Evolutionary conservation across 306 rosid genomes (phyloP), one percentile per base, ranked within the genome.

Genomic region (Vicia faba): DNA sequence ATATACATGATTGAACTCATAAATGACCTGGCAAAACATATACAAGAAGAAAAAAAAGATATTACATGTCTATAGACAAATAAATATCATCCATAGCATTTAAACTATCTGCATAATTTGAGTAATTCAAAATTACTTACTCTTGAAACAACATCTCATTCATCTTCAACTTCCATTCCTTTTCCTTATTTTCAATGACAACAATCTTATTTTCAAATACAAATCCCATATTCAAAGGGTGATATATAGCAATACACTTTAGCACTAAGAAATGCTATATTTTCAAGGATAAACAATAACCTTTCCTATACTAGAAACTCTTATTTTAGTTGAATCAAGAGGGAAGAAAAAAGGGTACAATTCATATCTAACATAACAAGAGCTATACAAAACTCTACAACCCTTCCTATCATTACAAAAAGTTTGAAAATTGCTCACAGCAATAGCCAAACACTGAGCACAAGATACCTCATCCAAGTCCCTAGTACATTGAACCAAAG

Each of bases 281-380:
- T 61, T 23, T 23, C 2, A 80, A 9, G 79, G 80, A 41, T 72
- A 72, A 16, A 75, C 80, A 7, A 73, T 59, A 35, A 64, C 70
- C 79, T 23, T 75, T 25, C 8, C 26, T 43, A 72, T 51, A 0
- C 70, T 61, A 9, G 65, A 79, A 71, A 33, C n/a, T 49, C 8
- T 50, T 40, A 59, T 8, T 16, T 57, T 68, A 41, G 25, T 68
- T 15, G 89, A 64, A 82, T 48, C 82, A 49, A 82, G 79, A 19
- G 96, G 88, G 66, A 78, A 86, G 85, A 82, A 88, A 55, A 88
- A 82, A 0, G 91, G 89, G 70, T 86, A 86, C 50, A 88, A 79
- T 64, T 88, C 89, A 66, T 88, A 88, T 43, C 89, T 13, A 16
- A 88, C 83, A 78, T 86, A 88, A 66, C 96, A 88, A 64, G 87